These are phyloP conservation scores for Mychonastes homosphaera DNA, from an alignment of 139 green algal species.

Conservation along the genomic window DNA sequence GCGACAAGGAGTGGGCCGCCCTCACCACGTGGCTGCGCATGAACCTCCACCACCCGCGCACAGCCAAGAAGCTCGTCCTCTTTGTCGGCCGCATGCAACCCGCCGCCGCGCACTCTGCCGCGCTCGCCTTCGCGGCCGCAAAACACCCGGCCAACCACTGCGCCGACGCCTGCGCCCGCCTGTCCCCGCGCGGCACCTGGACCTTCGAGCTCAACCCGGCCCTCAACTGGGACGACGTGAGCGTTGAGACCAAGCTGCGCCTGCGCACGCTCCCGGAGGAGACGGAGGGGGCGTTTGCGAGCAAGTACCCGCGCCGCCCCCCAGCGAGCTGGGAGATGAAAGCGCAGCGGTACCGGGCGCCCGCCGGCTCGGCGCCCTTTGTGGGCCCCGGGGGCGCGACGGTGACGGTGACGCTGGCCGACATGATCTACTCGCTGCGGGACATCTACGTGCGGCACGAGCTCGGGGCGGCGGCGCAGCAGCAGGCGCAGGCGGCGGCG, in stretches of 20 bases:
- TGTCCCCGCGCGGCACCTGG: slow-evolving; percentile 24
- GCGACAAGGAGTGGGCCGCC: slow-evolving; percentile 42
- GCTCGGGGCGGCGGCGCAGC: neutral
- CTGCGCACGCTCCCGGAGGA: slow-evolving; percentile 33
- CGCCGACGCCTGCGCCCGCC: too few relatives aligned
- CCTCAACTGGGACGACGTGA: slow-evolving; percentile 34
- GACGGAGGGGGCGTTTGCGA: slow-evolving; percentile 25
- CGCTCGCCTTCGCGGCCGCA: too few relatives aligned
- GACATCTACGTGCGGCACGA: too few relatives aligned
- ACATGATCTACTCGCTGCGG: too few relatives aligned
- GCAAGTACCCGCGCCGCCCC: slow-evolving; percentile 33
- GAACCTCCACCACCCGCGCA: slow-evolving; percentile 40
- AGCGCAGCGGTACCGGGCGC: slow-evolving; percentile 37
- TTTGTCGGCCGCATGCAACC: slow-evolving; percentile 26
- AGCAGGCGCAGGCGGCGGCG: neutral
- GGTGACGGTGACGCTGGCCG: slow-evolving; percentile 20
- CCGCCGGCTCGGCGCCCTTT: too few relatives aligned
- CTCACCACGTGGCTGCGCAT: slow-evolving; percentile 46
- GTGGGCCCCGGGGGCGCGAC: too few relatives aligned
- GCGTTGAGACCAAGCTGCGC: slow-evolving; percentile 32
- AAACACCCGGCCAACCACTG: too few relatives aligned
- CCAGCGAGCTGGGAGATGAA: slow-evolving; percentile 27
- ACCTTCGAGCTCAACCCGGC: slow-evolving; percentile 33
- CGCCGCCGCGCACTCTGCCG: neutral
- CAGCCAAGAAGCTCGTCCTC: slow-evolving; percentile 33